Conservation (phyloP, 2,329 filamentous ascomycete species). For the Magnaporthiopsis incrustans region DNA sequence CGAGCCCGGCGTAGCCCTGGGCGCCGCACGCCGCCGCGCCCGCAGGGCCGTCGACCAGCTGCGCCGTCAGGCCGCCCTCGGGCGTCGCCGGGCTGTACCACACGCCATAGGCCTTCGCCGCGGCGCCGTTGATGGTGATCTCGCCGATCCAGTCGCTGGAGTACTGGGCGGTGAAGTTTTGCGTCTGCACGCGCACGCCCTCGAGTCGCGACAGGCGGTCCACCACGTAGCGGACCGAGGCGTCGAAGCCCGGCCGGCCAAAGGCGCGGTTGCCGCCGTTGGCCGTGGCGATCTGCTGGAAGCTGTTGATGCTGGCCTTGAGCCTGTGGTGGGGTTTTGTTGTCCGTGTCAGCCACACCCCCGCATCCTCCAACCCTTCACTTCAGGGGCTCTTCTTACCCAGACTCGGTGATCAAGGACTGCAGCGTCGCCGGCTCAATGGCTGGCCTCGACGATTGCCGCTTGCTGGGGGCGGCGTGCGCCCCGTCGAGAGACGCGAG, state of each 20-base stretch:
- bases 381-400: background rate
- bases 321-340: too few species aligned
- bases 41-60: conserved; percentile 29
- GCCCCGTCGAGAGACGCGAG: background rate
- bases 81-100: conserved; percentile 39
- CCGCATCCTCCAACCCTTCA: too few species aligned
- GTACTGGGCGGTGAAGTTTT: too few species aligned
- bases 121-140: conserved; percentile 22
- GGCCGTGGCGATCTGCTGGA: too few species aligned
- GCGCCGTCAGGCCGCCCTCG: conserved; percentile 31
- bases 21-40: conserved; percentile 29
- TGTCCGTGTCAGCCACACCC: too few species aligned
- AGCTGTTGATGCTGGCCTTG: too few species aligned
- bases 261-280: too few species aligned
- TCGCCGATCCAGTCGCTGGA: too few species aligned
- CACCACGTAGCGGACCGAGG: too few species aligned
- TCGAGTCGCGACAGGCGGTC: too few species aligned
- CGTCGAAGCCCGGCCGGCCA: too few species aligned
- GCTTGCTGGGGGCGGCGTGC: background rate
- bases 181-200: too few species aligned
- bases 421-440: background rate
- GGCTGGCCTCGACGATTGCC: background rate
- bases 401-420: background rate
- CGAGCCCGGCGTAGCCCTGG: conserved; percentile 24
- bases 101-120: conserved; percentile 24